phyloP scores from a whole-genome alignment of 306 rosid species.

The Hylodesmum podocarpum region DNA sequence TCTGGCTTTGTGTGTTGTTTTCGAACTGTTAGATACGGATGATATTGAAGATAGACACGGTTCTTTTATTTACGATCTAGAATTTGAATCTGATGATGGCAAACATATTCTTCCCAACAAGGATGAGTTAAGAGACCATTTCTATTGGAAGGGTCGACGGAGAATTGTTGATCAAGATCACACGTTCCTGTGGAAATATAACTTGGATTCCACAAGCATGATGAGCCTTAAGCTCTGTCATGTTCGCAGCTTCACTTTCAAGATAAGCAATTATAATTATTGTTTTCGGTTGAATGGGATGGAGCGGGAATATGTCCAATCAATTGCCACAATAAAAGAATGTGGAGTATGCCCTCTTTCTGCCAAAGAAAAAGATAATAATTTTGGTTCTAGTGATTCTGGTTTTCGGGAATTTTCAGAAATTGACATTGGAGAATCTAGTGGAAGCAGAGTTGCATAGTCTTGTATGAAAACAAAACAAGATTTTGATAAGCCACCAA shows the following conservation, averaged over 20 bases:
- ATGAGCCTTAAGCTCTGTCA: background rate
- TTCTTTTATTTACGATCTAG: background rate
- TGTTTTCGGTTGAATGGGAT: too few relatives aligned
- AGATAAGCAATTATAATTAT: background rate
- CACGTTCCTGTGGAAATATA: constrained; percentile 4
- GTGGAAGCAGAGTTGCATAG: background rate
- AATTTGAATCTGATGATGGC: background rate
- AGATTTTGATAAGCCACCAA: background rate
- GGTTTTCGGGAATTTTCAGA: too few relatives aligned
- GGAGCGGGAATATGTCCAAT: background rate
- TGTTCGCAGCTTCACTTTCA: background rate
- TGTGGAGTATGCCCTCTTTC: constrained; percentile 26
- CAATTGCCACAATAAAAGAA: background rate
- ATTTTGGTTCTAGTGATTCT: too few relatives aligned
- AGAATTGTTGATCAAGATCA: background rate
- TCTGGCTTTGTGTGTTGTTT: background rate
- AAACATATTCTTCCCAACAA: background rate
- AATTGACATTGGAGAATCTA: too few relatives aligned
- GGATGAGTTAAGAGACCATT: background rate
- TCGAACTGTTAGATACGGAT: background rate
- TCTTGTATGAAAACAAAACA: background rate
- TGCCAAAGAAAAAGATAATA: background rate
- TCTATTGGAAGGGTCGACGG: background rate
- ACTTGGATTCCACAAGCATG: background rate
- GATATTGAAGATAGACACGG: too few relatives aligned